phyloP scores from a whole-genome alignment of 441 rosid genomes.

The Gossypium trilobum region DNA sequence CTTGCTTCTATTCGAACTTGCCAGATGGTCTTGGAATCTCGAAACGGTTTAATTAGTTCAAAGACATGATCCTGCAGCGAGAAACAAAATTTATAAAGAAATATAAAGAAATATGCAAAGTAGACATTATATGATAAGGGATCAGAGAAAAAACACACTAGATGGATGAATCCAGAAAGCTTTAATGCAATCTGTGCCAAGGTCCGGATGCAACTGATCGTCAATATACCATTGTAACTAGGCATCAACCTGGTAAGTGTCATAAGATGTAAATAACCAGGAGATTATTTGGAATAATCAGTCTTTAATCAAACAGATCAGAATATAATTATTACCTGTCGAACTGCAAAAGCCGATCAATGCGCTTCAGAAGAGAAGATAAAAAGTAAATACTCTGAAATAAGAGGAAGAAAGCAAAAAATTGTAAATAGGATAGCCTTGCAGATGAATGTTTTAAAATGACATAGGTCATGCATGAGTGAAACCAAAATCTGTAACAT shows the following conservation, averaged over 20 bases:
- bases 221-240: slow-evolving; percentile 89
- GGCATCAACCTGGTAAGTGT: slow-evolving; percentile 69
- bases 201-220: slow-evolving; percentile 84
- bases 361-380: slow-evolving; percentile 87
- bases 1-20: slow-evolving; percentile 74
- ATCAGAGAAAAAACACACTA: slow-evolving; percentile 34
- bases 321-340: slow-evolving; percentile 64
- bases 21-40: slow-evolving; percentile 48
- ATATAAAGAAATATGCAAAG: slow-evolving; percentile 15
- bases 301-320: slow-evolving; percentile 4
- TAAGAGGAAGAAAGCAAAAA: slow-evolving; percentile 20
- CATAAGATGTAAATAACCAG: slow-evolving; percentile 19
- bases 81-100: slow-evolving; percentile 14
- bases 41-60: slow-evolving; percentile 70
- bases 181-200: slow-evolving; percentile 76
- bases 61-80: slow-evolving; percentile 63
- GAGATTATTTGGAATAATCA: slow-evolving; percentile 1
- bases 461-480: background rate
- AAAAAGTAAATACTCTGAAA: slow-evolving; percentile 70
- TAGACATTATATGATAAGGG: slow-evolving; percentile 9
- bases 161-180: slow-evolving; percentile 70
- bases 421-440: slow-evolving; percentile 14
- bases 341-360: slow-evolving; percentile 82
- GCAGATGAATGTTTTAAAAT: background rate
- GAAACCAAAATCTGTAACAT: background rate